These are phyloP conservation scores for Fusarium coffeatum DNA, from an alignment of 2,329 filamentous ascomycete species.

Conservation along the genomic window DNA sequence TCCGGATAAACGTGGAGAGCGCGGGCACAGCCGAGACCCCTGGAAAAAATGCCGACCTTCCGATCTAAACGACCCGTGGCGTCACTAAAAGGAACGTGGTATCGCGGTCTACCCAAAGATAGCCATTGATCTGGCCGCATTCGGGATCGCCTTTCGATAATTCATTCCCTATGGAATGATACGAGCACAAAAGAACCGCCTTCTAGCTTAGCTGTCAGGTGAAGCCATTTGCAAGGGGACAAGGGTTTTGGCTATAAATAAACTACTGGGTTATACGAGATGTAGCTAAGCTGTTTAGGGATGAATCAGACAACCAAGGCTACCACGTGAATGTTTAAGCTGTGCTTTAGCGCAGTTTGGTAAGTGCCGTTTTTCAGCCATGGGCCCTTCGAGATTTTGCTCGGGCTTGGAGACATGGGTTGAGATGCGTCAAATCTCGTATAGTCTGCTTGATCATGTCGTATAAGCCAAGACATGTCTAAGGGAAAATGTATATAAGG, in stretches of 20 bases:
- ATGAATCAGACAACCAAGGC: neutral
- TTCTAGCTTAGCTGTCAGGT: neutral
- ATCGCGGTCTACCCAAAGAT: neutral
- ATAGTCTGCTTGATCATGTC: neutral
- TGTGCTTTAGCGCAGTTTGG: neutral
- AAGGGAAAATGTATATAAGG: constrained; percentile 5
- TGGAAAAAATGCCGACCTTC: constrained; percentile 7
- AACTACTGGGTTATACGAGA: constrained; percentile 16
- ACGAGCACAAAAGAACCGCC: constrained; percentile 1
- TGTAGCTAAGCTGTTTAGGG: neutral
- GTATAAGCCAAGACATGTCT: neutral
- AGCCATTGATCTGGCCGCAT: constrained; percentile 13
- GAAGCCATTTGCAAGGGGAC: neutral
- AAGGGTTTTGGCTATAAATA: constrained; percentile 18
- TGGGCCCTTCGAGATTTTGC: constrained; percentile 11
- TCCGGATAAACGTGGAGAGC: constrained; percentile 17
- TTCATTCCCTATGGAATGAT: constrained; percentile 15
- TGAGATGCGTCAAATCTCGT: constrained; percentile 1
- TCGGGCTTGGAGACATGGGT: neutral
- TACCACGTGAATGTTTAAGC: constrained; percentile 4
- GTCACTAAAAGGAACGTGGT: neutral
- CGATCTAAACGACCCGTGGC: constrained; percentile 10
- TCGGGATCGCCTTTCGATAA: constrained; percentile 9
- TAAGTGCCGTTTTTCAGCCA: neutral
- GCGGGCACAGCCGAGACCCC: constrained; percentile 19